A percentile compares a stretch with the other conserved stretches of the same genome.
phyloP scores from a whole-genome alignment of 2,329 filamentous ascomycete genomes.

The Pseudocercospora cruenta region DNA sequence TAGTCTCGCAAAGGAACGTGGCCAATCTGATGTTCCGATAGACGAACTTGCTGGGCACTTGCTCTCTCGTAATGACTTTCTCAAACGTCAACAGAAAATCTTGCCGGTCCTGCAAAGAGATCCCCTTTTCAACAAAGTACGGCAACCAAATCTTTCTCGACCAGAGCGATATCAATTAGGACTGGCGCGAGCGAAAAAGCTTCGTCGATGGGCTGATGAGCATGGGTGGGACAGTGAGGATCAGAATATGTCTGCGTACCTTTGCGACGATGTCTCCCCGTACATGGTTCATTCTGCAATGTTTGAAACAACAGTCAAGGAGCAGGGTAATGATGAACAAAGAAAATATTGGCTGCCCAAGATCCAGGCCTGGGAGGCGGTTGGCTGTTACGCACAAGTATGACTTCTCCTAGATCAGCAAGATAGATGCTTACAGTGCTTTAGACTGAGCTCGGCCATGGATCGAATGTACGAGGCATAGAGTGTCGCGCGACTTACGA shows the following conservation, averaged over 20 bases:
- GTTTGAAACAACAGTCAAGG: slow-evolving; percentile 56
- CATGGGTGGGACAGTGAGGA: slow-evolving; percentile 56
- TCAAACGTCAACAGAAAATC: slow-evolving; percentile 52
- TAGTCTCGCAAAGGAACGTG: slow-evolving; percentile 51
- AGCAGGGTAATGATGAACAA: slow-evolving; percentile 55
- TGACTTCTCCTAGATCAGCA: not conserved
- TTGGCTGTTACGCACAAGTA: slow-evolving; percentile 55
- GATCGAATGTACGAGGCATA: slow-evolving; percentile 56
- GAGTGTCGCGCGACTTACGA: slow-evolving; percentile 56
- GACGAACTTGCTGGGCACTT: slow-evolving; percentile 53
- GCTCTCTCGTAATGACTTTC: slow-evolving; percentile 52
- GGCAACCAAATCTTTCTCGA: slow-evolving; percentile 55
- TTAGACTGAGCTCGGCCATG: slow-evolving; percentile 55
- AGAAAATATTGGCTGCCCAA: slow-evolving; percentile 54
- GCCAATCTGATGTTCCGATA: slow-evolving; percentile 48
- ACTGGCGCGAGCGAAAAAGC: slow-evolving; percentile 55
- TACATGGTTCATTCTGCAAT: slow-evolving; percentile 57
- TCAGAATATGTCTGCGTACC: slow-evolving; percentile 55
- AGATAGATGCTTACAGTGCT: not conserved
- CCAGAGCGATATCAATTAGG: slow-evolving; percentile 58
- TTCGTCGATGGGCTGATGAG: slow-evolving; percentile 51
- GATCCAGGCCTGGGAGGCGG: slow-evolving; percentile 54
- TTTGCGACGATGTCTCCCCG: slow-evolving; percentile 58
- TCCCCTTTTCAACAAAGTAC: slow-evolving; percentile 54
- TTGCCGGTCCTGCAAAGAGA: slow-evolving; percentile 51